Base-by-base conservation (phyloP, 495 filamentous ascomycete species). In the Penicillium silybi region DNA sequence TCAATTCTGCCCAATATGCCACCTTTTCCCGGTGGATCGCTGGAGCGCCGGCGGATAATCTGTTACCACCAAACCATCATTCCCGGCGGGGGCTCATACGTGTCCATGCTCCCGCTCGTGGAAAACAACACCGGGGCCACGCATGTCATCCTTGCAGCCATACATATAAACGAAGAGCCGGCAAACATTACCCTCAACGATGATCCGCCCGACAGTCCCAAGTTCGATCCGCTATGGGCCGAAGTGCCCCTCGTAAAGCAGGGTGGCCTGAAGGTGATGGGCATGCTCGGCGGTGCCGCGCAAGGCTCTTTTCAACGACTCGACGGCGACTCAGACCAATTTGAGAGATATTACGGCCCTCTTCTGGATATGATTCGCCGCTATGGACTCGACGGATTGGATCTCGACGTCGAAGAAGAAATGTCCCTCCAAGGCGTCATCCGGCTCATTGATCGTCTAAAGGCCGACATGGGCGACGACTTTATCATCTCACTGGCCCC, bases 211-310 rank as follows among this genome's bases (percentile, higher is more conserved):
- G 68, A 76, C 0, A 68, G 82, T 58, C 65, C 81, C 5, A 76
- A 79, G 25, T 85, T 79, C 59, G 63, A 72, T 29, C 73, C 72
- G 0, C 72, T 90, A 27, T 92, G 88, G 87, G 80, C 76, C 10
- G 88, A 93, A 56, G 73, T 89, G 7, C 76, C 74, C n/a, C 57
- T 79, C 37, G 62, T 91, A 32, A 81, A 90, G 58, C 68, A 68
- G 19, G 67, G 70, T 29, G 88, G 88, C 34, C 75, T 93, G 61
- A 85, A 81, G 54, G 75, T 93, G 34, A 76, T 92, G 59, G 86
- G 84, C 51, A 93, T 95, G 89, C 71, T 95, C 9, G 89, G 90
- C 20, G 89, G 89, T 2, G 89, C 88, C 2, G 88, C 88, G 0
- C 73, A 70, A 43, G 89, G 90, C 6, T 82, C 81, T 16, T 95